Conservation (phyloP, 23 red algal species). For the Gracilaria vermiculophylla region DNA sequence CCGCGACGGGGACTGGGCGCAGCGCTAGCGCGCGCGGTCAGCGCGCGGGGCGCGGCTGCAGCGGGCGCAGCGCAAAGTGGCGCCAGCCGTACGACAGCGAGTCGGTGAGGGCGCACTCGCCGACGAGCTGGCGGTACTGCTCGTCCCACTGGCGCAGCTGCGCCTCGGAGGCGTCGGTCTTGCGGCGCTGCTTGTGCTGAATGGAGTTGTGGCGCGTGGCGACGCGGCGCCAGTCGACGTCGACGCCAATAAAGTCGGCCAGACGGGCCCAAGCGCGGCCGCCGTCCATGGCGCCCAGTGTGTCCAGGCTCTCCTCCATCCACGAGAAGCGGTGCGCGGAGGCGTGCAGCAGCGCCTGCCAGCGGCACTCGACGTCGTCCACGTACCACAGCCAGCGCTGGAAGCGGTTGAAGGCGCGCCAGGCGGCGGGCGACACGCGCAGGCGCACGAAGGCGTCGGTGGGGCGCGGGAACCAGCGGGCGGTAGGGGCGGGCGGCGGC, state of each 20-base stretch:
- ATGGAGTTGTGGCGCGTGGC: constrained; percentile 52
- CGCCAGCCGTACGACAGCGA: constrained; percentile 28
- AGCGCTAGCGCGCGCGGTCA: not conserved
- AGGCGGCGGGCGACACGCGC: constrained; percentile 7
- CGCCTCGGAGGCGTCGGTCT: constrained; percentile 25
- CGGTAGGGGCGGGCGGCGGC: not conserved
- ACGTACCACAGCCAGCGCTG: constrained; percentile 85
- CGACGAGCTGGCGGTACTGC: constrained; percentile 48
- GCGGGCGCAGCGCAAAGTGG: not conserved
- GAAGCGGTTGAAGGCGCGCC: constrained; percentile 56
- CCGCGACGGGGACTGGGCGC: not conserved
- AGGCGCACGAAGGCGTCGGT: constrained; percentile 28
- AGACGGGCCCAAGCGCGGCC: constrained; percentile 31
- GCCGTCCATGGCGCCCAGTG: constrained; percentile 20
- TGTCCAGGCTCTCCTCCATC: constrained; percentile 53
- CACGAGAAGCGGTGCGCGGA: constrained; percentile 7
- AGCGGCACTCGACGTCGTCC: constrained; percentile 74
- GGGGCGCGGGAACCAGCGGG: constrained; percentile 61
- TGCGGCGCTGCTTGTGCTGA: constrained; percentile 48
- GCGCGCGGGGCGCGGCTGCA: too few relatives aligned
- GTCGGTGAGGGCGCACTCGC: not conserved
- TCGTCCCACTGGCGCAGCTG: constrained; percentile 45
- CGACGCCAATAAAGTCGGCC: constrained; percentile 46
- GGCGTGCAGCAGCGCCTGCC: constrained; percentile 36
- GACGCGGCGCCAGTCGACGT: constrained; percentile 11